phyloP scores from a whole-genome alignment of 805 yeast genomes.

The Metschnikowia baotianmanensis region DNA sequence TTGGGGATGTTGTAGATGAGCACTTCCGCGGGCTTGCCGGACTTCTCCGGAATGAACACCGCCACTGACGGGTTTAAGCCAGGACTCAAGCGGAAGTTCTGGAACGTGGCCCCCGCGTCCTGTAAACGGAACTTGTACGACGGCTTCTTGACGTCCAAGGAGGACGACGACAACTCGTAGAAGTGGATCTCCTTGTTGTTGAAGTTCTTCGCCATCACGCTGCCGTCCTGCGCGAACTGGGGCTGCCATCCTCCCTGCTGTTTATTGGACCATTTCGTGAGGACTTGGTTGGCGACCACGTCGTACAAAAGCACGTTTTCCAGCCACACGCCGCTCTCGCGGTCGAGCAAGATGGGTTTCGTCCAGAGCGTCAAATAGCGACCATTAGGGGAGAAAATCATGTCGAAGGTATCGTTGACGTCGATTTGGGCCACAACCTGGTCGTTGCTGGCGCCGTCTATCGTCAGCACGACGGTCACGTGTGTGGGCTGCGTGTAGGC shows the following conservation, averaged over 20 bases:
- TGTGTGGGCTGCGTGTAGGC: conserved; percentile 68
- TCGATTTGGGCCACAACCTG: conserved; percentile 46
- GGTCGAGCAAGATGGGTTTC: conserved; percentile 65
- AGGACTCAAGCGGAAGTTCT: conserved; percentile 69
- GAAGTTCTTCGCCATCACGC: conserved; percentile 56
- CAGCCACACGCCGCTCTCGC: conserved; percentile 68
- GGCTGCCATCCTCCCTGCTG: conserved; percentile 90
- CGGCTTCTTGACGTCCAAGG: conserved; percentile 44
- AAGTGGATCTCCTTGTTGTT: conserved; percentile 66
- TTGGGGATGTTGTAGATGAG: conserved; percentile 79
- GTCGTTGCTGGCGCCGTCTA: conserved; percentile 39
- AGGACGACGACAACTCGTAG: conserved; percentile 45
- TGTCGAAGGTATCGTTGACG: conserved; percentile 69
- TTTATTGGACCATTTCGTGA: conserved; percentile 69
- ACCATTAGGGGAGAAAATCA: conserved; percentile 88
- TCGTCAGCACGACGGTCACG: conserved; percentile 59
- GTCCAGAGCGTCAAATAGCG: conserved; percentile 85
- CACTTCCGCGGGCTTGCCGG: conserved; percentile 87
- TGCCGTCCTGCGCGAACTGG: conserved; percentile 84
- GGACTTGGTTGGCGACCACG: conserved; percentile 41
- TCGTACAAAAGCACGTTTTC: conserved; percentile 81
- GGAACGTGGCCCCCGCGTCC: conserved; percentile 49
- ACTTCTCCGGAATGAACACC: conserved; percentile 81
- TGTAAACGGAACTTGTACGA: conserved; percentile 54
- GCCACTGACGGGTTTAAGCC: conserved; percentile 90